Base-by-base conservation (phyloP, 2,329 filamentous ascomycete genomes). In the Sporothrix sp. region DNA sequence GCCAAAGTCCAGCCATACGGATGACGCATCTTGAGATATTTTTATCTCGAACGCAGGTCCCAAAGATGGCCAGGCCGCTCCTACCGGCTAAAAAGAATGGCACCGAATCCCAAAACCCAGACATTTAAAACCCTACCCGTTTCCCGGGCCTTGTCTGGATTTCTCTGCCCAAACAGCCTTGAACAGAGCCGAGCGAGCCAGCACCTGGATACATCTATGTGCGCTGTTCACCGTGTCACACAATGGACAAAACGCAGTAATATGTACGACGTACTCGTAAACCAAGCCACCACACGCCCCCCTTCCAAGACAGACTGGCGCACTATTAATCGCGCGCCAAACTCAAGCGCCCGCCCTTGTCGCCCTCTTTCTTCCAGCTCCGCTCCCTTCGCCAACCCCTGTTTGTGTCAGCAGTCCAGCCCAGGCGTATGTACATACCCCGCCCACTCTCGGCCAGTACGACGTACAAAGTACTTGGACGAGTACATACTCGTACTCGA, bases 251-350 rank as follows among this genome's bases (percentile, higher is more conserved):
- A n/a, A n/a, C n/a, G n/a, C n/a, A n/a, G n/a, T n/a, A n/a, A n/a
- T n/a, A n/a, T n/a, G n/a, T n/a, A n/a, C n/a, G n/a, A n/a, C n/a
- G n/a, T n/a, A n/a, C n/a, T n/a, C n/a, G n/a, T n/a, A n/a, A n/a
- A n/a, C n/a, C n/a, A n/a, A 13, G 20, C 6, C 11, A 20, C 9
- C 30, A 45, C 48, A 27, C 48, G 23, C 39, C 30, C 39, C 32
- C 45, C 44, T 16, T 21, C 35, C 45, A 30, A 23, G 13, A 28
- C 37, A 48, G n/a, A 43, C 51, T 48, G 48, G 37, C 51, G 54
- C 54, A 48, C 45, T 50, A 50, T 45, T 56, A 56, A 56, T 56
- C 54, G 54, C 54, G 54, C 54, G 54, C 52, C 54, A 56, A 56
- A 54, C 14, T 45, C 54, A 56, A 54, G 54, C 54, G 54, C 54